These are phyloP conservation scores for Botrytis deweyae DNA, from an alignment of 2,329 filamentous ascomycete species.

Conservation along the genomic window DNA sequence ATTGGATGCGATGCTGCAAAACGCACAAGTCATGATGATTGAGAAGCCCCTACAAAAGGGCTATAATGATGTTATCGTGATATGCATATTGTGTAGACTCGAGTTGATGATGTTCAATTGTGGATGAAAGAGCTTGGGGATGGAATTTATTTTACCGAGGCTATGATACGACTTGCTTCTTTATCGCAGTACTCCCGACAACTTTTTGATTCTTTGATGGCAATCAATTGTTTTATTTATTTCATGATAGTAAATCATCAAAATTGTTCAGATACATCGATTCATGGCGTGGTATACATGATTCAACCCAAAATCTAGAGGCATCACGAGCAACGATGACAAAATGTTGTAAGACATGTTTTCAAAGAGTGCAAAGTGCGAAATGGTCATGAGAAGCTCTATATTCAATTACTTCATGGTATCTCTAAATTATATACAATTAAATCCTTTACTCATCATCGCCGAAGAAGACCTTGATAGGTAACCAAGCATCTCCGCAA, in stretches of 20 bases:
- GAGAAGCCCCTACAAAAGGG: conserved; percentile 16
- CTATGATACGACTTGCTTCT: conserved; percentile 12
- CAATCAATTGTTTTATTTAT: not conserved
- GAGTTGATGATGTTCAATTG: not conserved
- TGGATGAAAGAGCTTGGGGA: conserved; percentile 12
- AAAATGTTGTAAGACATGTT: not conserved
- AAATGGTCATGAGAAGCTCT: conserved; percentile 1
- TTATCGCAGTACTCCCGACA: not conserved
- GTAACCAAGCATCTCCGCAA: conserved; percentile 72
- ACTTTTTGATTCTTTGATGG: not conserved
- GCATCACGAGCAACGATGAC: not conserved
- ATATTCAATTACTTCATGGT: conserved; percentile 17
- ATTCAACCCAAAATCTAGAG: not conserved
- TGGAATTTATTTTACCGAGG: conserved; percentile 17
- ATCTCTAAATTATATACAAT: conserved; percentile 44
- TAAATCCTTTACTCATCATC: conserved; percentile 59
- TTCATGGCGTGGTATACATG: not conserved
- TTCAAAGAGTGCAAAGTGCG: not conserved
- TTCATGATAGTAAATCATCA: not conserved
- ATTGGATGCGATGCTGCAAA: conserved; percentile 57
- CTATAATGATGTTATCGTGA: conserved; percentile 22
- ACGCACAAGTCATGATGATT: conserved; percentile 50
- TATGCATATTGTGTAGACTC: conserved; percentile 24
- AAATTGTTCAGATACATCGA: not conserved
- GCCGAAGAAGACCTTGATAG: conserved; percentile 77